Evolutionary conservation across 768 basidiomycete genomes (phyloP).

Genomic region (Leccinum truebloodii): DNA sequence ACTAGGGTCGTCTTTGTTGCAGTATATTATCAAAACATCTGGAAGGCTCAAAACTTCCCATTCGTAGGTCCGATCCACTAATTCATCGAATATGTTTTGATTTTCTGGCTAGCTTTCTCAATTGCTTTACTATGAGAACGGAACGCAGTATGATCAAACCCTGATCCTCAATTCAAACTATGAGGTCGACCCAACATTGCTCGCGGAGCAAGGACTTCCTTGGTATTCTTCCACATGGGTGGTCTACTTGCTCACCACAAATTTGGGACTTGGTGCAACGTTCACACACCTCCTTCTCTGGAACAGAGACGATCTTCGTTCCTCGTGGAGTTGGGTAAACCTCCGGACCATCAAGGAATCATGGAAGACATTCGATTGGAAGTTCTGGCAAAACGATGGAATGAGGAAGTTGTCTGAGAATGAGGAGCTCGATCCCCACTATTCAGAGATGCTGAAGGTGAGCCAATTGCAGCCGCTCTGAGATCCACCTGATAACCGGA

Average conservation of each 20-base stretch:
- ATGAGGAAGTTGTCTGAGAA: conserved; percentile 33
- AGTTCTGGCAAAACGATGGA: conserved; percentile 36
- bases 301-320: conserved; percentile 51
- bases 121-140: conserved; percentile 51
- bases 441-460: conserved; percentile 48
- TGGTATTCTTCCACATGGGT: conserved; percentile 32
- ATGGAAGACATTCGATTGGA: conserved; percentile 35
- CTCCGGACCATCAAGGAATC: conserved; percentile 29
- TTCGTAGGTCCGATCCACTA: conserved; percentile 44
- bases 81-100: not conserved
- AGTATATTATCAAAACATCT: conserved; percentile 50
- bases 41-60: conserved; percentile 61
- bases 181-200: conserved; percentile 48
- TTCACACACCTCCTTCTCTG: conserved; percentile 53
- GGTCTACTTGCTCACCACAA: conserved; percentile 20
- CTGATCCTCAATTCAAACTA: conserved; percentile 54
- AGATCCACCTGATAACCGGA: not conserved
- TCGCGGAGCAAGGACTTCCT: conserved; percentile 41
- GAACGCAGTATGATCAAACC: conserved; percentile 53
- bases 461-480: conserved; percentile 23
- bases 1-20: conserved; percentile 38
- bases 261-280: conserved; percentile 44
- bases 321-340: conserved; percentile 47
- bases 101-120: conserved; percentile 42
- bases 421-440: conserved; percentile 53